These are phyloP conservation scores for Blastomyces gilchristii DNA, from an alignment of 2,329 filamentous ascomycete genomes.

Conservation along the genomic window DNA sequence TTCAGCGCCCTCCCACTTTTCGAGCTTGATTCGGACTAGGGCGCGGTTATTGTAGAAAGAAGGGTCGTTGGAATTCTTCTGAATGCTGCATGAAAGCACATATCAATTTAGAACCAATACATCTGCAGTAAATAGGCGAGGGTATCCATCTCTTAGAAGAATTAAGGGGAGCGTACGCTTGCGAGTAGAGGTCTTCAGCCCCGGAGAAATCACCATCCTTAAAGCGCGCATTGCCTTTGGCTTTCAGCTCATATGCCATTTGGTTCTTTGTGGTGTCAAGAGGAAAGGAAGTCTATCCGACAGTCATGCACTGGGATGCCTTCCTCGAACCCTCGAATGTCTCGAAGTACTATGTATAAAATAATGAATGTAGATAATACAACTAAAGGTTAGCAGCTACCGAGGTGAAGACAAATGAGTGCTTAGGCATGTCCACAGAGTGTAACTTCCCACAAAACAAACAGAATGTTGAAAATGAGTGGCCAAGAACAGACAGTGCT, in stretches of 20 bases:
- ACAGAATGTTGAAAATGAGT: neutral
- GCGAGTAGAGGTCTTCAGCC: constrained; percentile 38
- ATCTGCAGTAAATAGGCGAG: neutral
- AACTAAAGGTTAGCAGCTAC: neutral
- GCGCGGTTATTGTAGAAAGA: constrained; percentile 83
- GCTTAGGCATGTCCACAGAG: neutral
- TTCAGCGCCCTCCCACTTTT: constrained; percentile 63
- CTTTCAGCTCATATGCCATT: constrained; percentile 34
- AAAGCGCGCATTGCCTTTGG: constrained; percentile 38
- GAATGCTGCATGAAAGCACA: constrained; percentile 46
- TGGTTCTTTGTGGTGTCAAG: constrained; percentile 2
- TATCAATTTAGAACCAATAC: neutral
- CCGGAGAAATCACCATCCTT: constrained; percentile 36
- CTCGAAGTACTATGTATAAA: neutral
- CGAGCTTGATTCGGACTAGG: constrained; percentile 66
- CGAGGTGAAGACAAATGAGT: neutral
- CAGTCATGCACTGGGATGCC: neutral
- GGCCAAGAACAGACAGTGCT: neutral
- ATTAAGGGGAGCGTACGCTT: constrained; percentile 30
- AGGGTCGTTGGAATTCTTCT: constrained; percentile 65
- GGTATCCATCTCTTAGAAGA: neutral
- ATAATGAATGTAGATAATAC: neutral
- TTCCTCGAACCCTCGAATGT: neutral
- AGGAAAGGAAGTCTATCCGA: neutral
- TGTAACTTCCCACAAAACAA: neutral